Evolutionary conservation across 2,329 filamentous ascomycete genomes (phyloP), one percentile per base, ranked within the genome.

Genomic region (Calonectria fujianensis): DNA sequence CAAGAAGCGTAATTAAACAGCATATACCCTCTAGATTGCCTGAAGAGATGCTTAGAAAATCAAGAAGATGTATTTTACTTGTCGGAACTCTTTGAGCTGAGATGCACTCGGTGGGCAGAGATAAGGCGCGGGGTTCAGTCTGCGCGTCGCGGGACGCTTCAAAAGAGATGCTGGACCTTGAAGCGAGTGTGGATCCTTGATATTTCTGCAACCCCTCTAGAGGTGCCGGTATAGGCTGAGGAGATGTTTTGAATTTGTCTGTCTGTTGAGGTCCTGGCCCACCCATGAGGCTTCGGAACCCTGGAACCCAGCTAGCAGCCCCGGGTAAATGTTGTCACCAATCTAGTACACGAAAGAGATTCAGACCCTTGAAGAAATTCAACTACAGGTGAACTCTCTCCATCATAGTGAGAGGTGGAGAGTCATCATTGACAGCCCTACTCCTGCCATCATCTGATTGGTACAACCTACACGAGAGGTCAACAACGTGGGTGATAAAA

Each of bases 381-480:
- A 14, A 2, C 32, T 35, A 5, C 31, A 27, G 14, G 41, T 20
- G 3, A 52, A 31, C 27, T 35, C 52, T 39, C 14, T 39, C 20
- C n/a, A 24, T 3, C 4, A 35, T 20, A 9, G 39, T 20, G 18
- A 69, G 20, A 29, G 64, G 6, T 69, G 64, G 64, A 69, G 64
- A n/a, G 52, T 41, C 0, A 16, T 69, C 14, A 50, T 37, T 29
- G 52, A 54, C 14, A 69, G 64, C 41, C 39, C 52, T 31, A 61
- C 69, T n/a, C 61, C 69, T 31, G 63, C 70, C 39, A 61, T 41
- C 24, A 68, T 69, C 24, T 72, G 52, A 18, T 45, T 41, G 39
- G 39, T 18, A 6, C 39, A 41, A 41, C 39, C 18, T 41, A 14
- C 39, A 11, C 39, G 18, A 41, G 39, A 11, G 13, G 39, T 14